Evolutionary conservation across 441 rosid genomes (phyloP).

Genomic region (Gossypium armourianum): DNA sequence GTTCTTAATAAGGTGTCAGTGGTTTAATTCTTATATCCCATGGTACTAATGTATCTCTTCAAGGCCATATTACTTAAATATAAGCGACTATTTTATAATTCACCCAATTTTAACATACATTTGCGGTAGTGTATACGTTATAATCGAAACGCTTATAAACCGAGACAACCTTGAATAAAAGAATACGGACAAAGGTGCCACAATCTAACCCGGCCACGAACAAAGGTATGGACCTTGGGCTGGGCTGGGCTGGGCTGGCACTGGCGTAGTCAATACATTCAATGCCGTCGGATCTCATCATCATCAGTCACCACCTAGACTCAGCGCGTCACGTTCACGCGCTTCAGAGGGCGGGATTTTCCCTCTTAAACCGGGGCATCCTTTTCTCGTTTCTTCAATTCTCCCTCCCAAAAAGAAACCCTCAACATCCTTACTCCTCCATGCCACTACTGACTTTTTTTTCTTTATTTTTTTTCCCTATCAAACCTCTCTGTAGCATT

Average conservation of each 20-base stretch:
- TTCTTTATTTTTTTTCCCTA: background rate
- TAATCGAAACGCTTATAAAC: too few species aligned
- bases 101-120: too few species aligned
- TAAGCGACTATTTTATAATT: too few species aligned
- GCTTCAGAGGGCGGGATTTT: slow-evolving; percentile 21
- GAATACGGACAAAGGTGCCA: too few species aligned
- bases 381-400: background rate
- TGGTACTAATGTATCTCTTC: too few species aligned
- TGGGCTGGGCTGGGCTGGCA: background rate
- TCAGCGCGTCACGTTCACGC: slow-evolving; percentile 11
- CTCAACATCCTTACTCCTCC: slow-evolving; percentile 6
- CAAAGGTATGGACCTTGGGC: too few species aligned
- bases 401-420: background rate
- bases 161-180: too few species aligned
- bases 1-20: too few species aligned
- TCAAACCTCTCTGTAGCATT: slow-evolving; percentile 21
- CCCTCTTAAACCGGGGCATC: background rate
- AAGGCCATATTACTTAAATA: too few species aligned
- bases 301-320: background rate
- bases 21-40: too few species aligned
- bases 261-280: background rate
- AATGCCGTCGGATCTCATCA: background rate
- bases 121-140: too few species aligned
- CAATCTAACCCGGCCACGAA: too few species aligned
- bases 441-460: background rate